Evolutionary conservation across 1,284 basidiomycete species (phyloP), one percentile per base, ranked within the genome.

Genomic region (Ustilago bromivora): DNA sequence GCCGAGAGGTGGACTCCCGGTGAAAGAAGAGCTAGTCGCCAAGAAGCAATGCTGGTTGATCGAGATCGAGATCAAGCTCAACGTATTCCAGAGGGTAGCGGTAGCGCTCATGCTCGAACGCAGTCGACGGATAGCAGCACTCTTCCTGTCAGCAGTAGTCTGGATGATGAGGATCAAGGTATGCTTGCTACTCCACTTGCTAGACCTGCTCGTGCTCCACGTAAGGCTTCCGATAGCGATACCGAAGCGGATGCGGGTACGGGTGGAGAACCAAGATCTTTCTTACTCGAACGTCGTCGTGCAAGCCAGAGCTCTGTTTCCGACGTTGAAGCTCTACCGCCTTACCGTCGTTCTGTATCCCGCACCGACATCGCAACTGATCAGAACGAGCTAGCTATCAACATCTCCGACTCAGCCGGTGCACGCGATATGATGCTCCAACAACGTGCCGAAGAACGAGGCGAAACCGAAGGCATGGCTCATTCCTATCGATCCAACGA

Each of bases 391-490:
- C 49, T 75, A 6, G 69, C 59, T 7, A 72, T 64, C 69, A 78
- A 71, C 47, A 43, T 36, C 7, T 35, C 58, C n/a, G 80, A 82
- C 56, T 71, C 70, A 55, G 81, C 79, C 1, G 81, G 81, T 9
- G 81, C 81, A 2, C 56, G 70, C 11, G 81, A 82, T 51, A 78
- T 82, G 76, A 73, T 81, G 65, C 53, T 72, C 13, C 77, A 82
- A 53, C 81, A 82, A 38, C 66, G 69, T 15, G 67, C 65, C 1
- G 77, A 81, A 36, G 79, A 76, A 57, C 62, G 68, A 23, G 76
- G 68, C 49, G 72, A 76, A 54, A n/a, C 58, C 11, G 66, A 77
- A 46, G 63, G 57, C 13, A 71, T 72, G 55, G 63, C 75, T 31
- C 70, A 66, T 28, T 77, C 75, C 32, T 77, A 77, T 51, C 65